These are phyloP conservation scores for Penicillium frequentans DNA, from an alignment of 2,329 filamentous ascomycete genomes.

Conservation along the genomic window DNA sequence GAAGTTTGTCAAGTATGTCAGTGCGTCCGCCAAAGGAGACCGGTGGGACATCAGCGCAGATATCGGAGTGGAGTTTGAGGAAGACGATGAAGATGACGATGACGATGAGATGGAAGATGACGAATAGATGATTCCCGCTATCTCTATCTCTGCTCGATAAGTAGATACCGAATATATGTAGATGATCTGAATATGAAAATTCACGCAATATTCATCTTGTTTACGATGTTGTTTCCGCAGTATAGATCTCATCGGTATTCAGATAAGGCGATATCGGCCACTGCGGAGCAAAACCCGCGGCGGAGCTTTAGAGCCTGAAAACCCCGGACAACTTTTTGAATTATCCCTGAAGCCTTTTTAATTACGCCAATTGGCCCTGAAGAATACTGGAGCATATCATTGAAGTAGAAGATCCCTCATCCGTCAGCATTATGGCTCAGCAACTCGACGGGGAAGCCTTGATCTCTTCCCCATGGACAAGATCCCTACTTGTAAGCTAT, in stretches of 20 bases:
- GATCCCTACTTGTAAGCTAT: conserved; percentile 39
- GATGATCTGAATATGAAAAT: too few relatives aligned
- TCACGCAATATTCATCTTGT: too few relatives aligned
- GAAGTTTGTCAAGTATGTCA: conserved; percentile 96
- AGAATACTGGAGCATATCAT: not conserved
- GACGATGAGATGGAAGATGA: conserved; percentile 30
- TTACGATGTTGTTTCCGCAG: too few relatives aligned
- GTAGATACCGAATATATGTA: too few relatives aligned
- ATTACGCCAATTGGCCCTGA: not conserved
- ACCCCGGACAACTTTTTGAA: not conserved
- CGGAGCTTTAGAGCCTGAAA: not conserved
- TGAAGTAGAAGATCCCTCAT: not conserved
- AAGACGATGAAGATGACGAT: conserved; percentile 46
- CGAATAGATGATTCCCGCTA: not conserved
- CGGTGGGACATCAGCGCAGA: conserved; percentile 86
- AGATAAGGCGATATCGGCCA: too few relatives aligned
- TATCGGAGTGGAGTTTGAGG: conserved; percentile 67
- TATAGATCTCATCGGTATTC: too few relatives aligned
- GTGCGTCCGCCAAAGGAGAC: conserved; percentile 76
- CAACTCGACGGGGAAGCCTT: conserved; percentile 33
- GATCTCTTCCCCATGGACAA: conserved; percentile 45
- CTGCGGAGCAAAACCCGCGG: not conserved
- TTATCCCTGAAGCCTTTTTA: not conserved
- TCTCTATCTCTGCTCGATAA: too few relatives aligned
- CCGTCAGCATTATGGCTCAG: conserved; percentile 25